Evolutionary conservation across 768 basidiomycete species (phyloP).

Genomic region (Gautieria morchelliformis): DNA sequence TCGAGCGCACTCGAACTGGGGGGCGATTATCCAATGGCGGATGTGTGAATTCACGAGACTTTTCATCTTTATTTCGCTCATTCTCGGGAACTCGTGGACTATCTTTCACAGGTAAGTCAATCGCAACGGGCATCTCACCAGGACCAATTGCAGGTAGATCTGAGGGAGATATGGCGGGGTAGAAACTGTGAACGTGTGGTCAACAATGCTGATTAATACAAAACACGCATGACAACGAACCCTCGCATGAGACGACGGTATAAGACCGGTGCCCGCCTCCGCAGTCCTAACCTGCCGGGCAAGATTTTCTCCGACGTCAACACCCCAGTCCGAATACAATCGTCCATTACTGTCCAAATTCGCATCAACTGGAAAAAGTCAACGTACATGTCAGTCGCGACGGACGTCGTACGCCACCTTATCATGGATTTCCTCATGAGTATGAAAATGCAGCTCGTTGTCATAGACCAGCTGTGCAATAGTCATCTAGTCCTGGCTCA

Average conservation of each 20-base stretch:
- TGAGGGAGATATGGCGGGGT: constrained; percentile 36
- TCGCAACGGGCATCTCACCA: constrained; percentile 13
- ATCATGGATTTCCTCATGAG: constrained; percentile 61
- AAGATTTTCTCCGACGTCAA: constrained; percentile 69
- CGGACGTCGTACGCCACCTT: constrained; percentile 37
- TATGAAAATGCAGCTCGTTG: constrained; percentile 78
- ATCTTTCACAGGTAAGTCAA: constrained; percentile 10
- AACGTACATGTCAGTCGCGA: constrained; percentile 1
- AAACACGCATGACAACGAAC: constrained; percentile 27
- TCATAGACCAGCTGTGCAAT: constrained; percentile 92
- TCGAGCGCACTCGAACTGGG: constrained; percentile 11
- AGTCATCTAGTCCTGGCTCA: constrained; percentile 53
- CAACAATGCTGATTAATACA: not conserved
- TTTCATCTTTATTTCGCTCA: not conserved
- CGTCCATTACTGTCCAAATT: constrained; percentile 91
- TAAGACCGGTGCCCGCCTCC: constrained; percentile 78
- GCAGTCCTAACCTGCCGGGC: constrained; percentile 74
- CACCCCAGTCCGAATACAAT: constrained; percentile 81
- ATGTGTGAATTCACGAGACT: not conserved
- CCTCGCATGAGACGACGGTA: constrained; percentile 89
- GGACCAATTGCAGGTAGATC: constrained; percentile 27
- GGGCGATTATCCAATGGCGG: not conserved
- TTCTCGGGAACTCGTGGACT: constrained; percentile 10
- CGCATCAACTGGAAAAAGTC: constrained; percentile 40
- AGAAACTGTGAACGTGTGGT: constrained; percentile 30